A percentile compares a stretch with the other conserved stretches of the same genome.
Evolutionary conservation across 2,329 filamentous ascomycete species (phyloP).

Genomic region (Microdochium paspali): DNA sequence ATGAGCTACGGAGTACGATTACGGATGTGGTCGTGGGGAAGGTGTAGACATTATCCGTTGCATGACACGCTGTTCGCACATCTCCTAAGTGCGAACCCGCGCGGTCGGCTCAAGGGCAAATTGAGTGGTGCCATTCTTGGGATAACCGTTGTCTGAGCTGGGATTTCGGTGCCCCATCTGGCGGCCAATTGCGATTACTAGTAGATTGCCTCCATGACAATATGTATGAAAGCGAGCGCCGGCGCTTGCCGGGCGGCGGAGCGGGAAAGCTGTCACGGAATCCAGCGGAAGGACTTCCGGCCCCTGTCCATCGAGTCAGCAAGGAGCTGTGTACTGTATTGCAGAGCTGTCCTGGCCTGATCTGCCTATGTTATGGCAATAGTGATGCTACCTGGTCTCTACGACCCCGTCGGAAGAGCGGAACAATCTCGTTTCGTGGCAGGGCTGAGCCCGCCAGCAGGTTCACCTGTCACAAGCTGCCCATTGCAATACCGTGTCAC

Average conservation of each 20-base stretch:
- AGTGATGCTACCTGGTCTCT: not conserved
- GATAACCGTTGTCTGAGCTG: not conserved
- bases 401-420: not conserved
- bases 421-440: not conserved
- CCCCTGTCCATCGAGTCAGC: not conserved
- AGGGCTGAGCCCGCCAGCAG: not conserved
- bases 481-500: too few relatives aligned
- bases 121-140: not conserved
- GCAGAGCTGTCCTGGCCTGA: not conserved
- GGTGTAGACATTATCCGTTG: not conserved
- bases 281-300: not conserved
- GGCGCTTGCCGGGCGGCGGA: not conserved
- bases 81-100: not conserved
- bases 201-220: not conserved
- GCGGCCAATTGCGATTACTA: not conserved
- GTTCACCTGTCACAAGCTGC: not conserved
- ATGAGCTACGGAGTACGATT: too few relatives aligned
- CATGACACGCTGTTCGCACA: too few relatives aligned
- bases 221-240: not conserved
- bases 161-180: not conserved
- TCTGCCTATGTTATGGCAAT: not conserved
- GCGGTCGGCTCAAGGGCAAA: too few relatives aligned
- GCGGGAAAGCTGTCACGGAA: not conserved
- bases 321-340: too few relatives aligned
- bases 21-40: not conserved